Percentiles rank a stretch among this genome's conserved stretches.
phyloP scores from a whole-genome alignment of 1,284 basidiomycete genomes.

The Sporisorium graminicola region DNA sequence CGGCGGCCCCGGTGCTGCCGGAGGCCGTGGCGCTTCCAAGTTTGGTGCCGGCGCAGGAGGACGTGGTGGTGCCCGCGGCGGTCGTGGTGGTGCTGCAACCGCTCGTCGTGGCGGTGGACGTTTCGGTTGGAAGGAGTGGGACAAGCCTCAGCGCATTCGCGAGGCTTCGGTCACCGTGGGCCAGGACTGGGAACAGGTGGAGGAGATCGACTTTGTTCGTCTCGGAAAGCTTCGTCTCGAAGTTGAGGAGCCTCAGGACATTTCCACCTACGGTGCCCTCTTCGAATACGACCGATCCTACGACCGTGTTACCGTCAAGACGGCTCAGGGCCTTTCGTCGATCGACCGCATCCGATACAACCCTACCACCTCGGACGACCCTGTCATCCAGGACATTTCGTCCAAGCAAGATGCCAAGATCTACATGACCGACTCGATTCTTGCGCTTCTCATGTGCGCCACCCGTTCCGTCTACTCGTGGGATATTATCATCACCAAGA shows the following conservation, averaged over 20 bases:
- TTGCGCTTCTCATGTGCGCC: slow-evolving; percentile 95
- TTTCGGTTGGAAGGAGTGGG: slow-evolving; percentile 92
- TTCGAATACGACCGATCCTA: slow-evolving; percentile 95
- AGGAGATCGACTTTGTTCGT: slow-evolving; percentile 97
- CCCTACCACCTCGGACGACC: slow-evolving; percentile 96
- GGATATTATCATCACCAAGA: slow-evolving; percentile 95
- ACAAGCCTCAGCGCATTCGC: slow-evolving; percentile 87
- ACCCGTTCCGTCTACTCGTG: slow-evolving; percentile 96
- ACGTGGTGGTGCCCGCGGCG: slow-evolving; percentile 70
- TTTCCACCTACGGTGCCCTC: slow-evolving; percentile 85
- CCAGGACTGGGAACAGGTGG: slow-evolving; percentile 90
- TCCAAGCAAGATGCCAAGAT: slow-evolving; percentile 78
- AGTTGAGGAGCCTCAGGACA: slow-evolving; percentile 72
- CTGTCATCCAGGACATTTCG: slow-evolving; percentile 71
- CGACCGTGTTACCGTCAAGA: slow-evolving; percentile 90
- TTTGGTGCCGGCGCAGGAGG: slow-evolving; percentile 55
- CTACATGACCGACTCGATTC: slow-evolving; percentile 95
- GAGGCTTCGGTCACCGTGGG: slow-evolving; percentile 95
- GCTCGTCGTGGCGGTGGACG: slow-evolving; percentile 72
- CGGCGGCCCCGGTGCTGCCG: slow-evolving; percentile 55
- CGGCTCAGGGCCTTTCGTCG: slow-evolving; percentile 87
- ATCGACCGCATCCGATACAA: slow-evolving; percentile 98
- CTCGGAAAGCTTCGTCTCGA: slow-evolving; percentile 90
- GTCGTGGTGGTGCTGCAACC: slow-evolving; percentile 60
- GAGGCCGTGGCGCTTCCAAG: slow-evolving; percentile 52